Conservation (phyloP, 164 flowering plant genomes). For the Cinnamomum chago region DNA sequence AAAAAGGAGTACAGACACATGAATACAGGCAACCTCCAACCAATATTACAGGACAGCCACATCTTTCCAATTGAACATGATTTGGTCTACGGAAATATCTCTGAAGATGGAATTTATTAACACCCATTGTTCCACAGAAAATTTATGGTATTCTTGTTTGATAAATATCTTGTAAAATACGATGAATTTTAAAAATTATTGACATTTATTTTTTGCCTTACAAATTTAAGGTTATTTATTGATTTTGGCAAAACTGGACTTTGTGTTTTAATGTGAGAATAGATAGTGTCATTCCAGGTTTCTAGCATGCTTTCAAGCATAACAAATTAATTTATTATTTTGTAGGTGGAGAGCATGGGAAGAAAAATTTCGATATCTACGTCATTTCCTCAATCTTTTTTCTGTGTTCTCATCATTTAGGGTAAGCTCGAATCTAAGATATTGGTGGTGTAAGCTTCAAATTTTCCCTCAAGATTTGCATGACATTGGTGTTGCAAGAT, state of each 20-base stretch:
- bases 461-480: too few species aligned
- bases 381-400: constrained; percentile 34
- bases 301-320: neutral
- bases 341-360: constrained; percentile 72
- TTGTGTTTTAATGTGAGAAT: neutral
- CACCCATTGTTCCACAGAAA: too few species aligned
- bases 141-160: neutral
- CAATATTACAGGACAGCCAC: too few species aligned
- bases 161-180: neutral
- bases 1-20: too few species aligned
- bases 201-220: neutral
- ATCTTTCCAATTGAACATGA: too few species aligned
- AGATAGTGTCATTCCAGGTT: neutral
- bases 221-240: neutral
- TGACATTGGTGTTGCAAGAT: neutral
- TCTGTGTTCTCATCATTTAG: constrained; percentile 44
- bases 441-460: neutral
- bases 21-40: too few species aligned
- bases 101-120: too few species aligned
- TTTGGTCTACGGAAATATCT: too few species aligned
- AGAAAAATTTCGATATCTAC: constrained; percentile 33
- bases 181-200: neutral
- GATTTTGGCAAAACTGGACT: neutral
- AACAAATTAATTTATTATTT: constrained; percentile 8
- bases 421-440: constrained; percentile 33